phyloP scores from a whole-genome alignment of 306 rosid species.

The Castanea crenata region DNA sequence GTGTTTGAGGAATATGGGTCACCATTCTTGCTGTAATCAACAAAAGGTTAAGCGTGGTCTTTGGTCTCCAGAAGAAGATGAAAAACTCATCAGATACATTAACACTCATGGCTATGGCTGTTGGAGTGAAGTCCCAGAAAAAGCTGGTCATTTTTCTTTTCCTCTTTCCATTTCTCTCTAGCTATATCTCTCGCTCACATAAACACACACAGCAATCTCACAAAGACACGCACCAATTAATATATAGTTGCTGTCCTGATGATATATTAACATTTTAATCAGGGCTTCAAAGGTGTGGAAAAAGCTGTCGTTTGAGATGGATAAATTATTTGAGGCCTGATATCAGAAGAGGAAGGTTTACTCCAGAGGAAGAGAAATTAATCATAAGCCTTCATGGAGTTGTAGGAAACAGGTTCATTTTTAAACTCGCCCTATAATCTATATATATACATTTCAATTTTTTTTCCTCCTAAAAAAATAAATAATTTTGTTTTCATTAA shows the following conservation, averaged over 20 bases:
- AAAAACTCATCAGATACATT: slow-evolving; percentile 87
- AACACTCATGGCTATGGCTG: slow-evolving; percentile 96
- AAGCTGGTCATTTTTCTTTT: slow-evolving; percentile 59
- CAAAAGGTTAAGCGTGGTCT: slow-evolving; percentile 99
- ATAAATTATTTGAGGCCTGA: slow-evolving; percentile 98
- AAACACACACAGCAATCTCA: not conserved
- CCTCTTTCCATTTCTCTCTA: not conserved
- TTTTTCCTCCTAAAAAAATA: not conserved
- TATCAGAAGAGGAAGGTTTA: slow-evolving; percentile 93
- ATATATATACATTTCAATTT: not conserved
- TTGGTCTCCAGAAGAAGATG: slow-evolving; percentile 99
- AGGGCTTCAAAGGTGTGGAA: slow-evolving; percentile 98
- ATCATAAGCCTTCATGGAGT: slow-evolving; percentile 94
- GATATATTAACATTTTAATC: slow-evolving; percentile 2
- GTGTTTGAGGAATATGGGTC: slow-evolving; percentile 56
- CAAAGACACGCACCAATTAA: not conserved
- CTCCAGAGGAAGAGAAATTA: slow-evolving; percentile 92
- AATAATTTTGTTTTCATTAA: not conserved
- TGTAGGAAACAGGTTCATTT: slow-evolving; percentile 86
- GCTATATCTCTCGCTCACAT: not conserved
- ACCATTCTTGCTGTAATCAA: slow-evolving; percentile 98
- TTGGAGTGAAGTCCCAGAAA: slow-evolving; percentile 98
- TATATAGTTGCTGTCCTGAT: too few species aligned
- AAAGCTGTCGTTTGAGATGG: slow-evolving; percentile 98
- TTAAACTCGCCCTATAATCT: not conserved